Evolutionary conservation across 192 early-diverging fungal genomes (phyloP), one percentile per base, ranked within the genome.

Genomic region (Umbelopsis sp.): DNA sequence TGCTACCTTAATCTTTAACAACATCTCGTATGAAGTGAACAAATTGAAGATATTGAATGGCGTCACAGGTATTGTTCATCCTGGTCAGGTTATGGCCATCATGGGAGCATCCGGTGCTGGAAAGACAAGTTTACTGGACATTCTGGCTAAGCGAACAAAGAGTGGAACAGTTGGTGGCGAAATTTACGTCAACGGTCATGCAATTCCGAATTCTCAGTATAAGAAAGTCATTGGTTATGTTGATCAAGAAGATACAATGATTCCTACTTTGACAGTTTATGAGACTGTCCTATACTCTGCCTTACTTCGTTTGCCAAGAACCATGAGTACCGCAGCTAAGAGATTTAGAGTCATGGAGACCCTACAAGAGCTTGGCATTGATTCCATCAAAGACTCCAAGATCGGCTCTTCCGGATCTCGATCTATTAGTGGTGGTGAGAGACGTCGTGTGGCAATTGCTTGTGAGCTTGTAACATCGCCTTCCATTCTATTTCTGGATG

Each of bases 71-170:
- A 73, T 88, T 20, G 93, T 93, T 7, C 79, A 85, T 18, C 91
- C 95, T 0, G 96, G 96, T 50, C 85, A 97, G 70, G 88, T 98
- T 9, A 88, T 95, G 86, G 96, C 95, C 13, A 93, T 98, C 41
- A 91, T 98, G 86, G 96, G 95, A 8, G 92, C 91, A 11, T 94
- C 93, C 21, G 94, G 94, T 5, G 96, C 96, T 0, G 96, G 96
- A 12, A 98, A 98, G 75, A 95, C 96, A 13, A 95, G 90, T 33
- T 81, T 96, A 53, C 80, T 98, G 46, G 94, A 98, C 75, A 94
- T 98, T 70, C 82, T 98, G 21, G 95, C 96, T 0, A 82, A 87
- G 5, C 79, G 95, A 71, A 83, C 88, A 78, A 89, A 91, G 69
- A 75, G 86, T 37, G 88, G 91, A 50, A 80, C 70, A 1, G 85